Conservation (phyloP, 225 moss, liverwort and hornwort genomes). For the Marchantia paleacea region DNA sequence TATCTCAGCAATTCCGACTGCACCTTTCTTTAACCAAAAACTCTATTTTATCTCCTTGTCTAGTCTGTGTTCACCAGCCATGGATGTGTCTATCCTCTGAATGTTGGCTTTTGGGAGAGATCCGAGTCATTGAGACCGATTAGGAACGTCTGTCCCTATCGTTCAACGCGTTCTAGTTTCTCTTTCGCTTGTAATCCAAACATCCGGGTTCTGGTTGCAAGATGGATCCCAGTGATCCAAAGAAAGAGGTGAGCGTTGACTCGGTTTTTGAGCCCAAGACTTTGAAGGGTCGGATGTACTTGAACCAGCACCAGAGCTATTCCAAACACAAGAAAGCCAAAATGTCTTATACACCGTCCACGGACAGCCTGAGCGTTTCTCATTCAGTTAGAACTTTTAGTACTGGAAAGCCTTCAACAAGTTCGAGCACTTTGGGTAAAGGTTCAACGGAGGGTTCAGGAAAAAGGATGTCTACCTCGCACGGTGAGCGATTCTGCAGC, state of each 20-base stretch:
- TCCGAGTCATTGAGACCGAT: too few relatives aligned
- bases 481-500: conserved; percentile 46
- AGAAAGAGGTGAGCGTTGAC: background rate
- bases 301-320: conserved; percentile 34
- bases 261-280: background rate
- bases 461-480: conserved; percentile 28
- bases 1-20: too few relatives aligned
- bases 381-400: conserved; percentile 3
- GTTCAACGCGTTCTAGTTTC: background rate
- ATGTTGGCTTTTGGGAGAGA: background rate
- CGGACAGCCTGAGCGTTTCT: conserved; percentile 19
- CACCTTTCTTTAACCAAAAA: too few relatives aligned
- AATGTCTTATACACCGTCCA: conserved; percentile 15
- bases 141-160: background rate
- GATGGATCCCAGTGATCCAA: conserved; percentile 24
- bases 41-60: too few relatives aligned
- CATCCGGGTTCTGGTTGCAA: background rate
- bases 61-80: too few relatives aligned
- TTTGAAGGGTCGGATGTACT: conserved; percentile 31
- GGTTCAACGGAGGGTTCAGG: conserved; percentile 10
- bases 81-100: too few relatives aligned
- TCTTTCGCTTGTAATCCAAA: background rate
- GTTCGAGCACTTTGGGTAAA: conserved; percentile 2
- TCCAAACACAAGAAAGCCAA: conserved; percentile 43
- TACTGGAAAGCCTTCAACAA: conserved; percentile 1